phyloP scores from a whole-genome alignment of 331 rosid genomes.

The Quercus phellos region DNA sequence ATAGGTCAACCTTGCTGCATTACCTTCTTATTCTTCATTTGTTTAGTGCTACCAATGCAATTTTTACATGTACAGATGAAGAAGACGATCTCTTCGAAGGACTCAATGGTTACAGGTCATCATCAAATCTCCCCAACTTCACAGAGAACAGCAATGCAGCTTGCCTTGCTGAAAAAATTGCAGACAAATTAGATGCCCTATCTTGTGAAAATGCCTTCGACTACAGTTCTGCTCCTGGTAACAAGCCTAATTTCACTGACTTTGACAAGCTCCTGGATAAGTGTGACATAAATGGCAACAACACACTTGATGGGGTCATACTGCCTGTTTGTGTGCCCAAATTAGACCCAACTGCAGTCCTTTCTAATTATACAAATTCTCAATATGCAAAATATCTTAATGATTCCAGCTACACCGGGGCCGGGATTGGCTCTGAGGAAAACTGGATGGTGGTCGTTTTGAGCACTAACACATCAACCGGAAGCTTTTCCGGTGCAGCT shows the following conservation, averaged over 20 bases:
- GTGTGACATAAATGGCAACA: conserved; percentile 43
- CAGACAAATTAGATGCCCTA: conserved; percentile 19
- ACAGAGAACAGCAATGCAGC: conserved; percentile 7
- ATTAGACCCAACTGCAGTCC: conserved; percentile 30
- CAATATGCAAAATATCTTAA: conserved; percentile 42
- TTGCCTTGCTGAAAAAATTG: conserved; percentile 38
- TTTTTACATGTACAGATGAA: neutral
- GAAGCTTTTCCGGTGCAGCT: conserved; percentile 46
- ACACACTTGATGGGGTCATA: conserved; percentile 48
- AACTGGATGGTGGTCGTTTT: conserved; percentile 64
- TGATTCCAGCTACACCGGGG: conserved; percentile 49
- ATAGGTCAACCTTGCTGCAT: no score
- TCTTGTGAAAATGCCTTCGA: conserved; percentile 11
- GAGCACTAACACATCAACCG: conserved; percentile 36
- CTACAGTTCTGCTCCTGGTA: conserved; percentile 25
- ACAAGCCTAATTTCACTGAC: conserved; percentile 10
- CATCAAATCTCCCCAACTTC: conserved; percentile 21
- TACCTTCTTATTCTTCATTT: neutral
- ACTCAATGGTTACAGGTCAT: conserved; percentile 38
- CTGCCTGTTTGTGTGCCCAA: conserved; percentile 56
- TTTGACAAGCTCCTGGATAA: conserved; percentile 19
- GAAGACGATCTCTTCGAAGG: conserved; percentile 31
- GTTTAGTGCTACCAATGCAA: neutral
- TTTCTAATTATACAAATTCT: conserved; percentile 44
- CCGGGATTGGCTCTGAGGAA: conserved; percentile 58